Conservation (phyloP, 2,329 filamentous ascomycete species). For the Claviceps capensis region DNA sequence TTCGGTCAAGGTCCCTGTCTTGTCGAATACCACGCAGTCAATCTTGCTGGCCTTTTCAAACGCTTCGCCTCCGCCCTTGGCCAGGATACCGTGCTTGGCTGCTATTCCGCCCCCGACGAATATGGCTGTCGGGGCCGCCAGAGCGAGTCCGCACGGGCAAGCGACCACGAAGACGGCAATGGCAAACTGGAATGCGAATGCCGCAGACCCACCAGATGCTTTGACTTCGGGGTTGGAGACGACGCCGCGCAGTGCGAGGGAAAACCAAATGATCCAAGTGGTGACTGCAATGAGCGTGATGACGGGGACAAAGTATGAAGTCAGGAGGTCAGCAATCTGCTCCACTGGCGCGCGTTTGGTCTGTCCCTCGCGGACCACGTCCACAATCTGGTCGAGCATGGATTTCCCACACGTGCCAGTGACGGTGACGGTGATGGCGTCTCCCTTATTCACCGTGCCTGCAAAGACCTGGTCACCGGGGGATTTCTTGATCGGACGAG, state of each 20-base stretch:
- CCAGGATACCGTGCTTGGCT: slow-evolving; percentile 66
- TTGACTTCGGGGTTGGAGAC: slow-evolving; percentile 45
- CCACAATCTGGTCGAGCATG: slow-evolving; percentile 70
- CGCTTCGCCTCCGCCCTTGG: slow-evolving; percentile 72
- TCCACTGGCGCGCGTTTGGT: slow-evolving; percentile 64
- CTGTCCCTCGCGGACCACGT: slow-evolving; percentile 64
- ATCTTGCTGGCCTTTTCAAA: slow-evolving; percentile 73
- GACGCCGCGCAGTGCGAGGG: slow-evolving; percentile 42
- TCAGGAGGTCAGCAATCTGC: slow-evolving; percentile 57
- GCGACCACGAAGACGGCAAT: slow-evolving; percentile 81
- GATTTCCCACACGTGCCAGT: slow-evolving; percentile 53
- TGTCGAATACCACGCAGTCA: slow-evolving; percentile 74
- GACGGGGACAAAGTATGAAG: slow-evolving; percentile 63
- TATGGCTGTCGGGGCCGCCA: slow-evolving; percentile 76
- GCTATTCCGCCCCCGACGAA: slow-evolving; percentile 73
- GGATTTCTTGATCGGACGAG: slow-evolving; percentile 49
- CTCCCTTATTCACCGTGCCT: slow-evolving; percentile 60
- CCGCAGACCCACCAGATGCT: slow-evolving; percentile 48
- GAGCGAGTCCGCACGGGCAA: slow-evolving; percentile 70
- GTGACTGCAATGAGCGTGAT: slow-evolving; percentile 54
- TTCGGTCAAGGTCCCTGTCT: slow-evolving; percentile 71
- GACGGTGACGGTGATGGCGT: slow-evolving; percentile 47
- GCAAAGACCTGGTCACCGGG: slow-evolving; percentile 53
- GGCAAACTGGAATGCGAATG: slow-evolving; percentile 68
- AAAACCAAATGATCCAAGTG: slow-evolving; percentile 62